Conservation (phyloP, 1,284 basidiomycete genomes). For the Pseudozyma sp. region DNA sequence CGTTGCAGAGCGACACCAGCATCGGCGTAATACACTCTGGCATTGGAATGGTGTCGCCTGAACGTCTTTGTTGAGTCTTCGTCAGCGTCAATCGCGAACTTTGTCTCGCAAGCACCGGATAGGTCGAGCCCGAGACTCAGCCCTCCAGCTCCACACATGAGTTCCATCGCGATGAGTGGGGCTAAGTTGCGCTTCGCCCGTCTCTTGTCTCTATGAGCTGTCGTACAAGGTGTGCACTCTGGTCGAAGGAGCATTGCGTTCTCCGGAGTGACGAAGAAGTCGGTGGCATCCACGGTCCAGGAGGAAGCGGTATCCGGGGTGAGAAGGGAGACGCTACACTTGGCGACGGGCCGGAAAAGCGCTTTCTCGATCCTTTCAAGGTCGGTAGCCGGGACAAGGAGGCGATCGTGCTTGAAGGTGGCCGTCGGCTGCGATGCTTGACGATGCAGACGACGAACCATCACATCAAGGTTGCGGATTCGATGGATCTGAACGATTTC, state of each 20-base stretch:
- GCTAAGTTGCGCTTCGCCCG: background rate
- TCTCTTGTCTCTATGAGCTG: background rate
- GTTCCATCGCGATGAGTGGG: constrained; percentile 19
- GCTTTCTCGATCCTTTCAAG: background rate
- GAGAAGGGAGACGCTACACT: constrained; percentile 18
- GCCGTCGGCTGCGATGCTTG: background rate
- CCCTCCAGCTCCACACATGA: constrained; percentile 45
- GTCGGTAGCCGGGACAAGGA: constrained; percentile 7
- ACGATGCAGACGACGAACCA: constrained; percentile 11
- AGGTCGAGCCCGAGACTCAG: constrained; percentile 37
- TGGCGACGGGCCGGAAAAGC: constrained; percentile 7
- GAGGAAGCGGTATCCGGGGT: background rate
- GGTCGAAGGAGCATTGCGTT: constrained; percentile 2
- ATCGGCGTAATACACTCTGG: constrained; percentile 15
- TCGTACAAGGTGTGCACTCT: constrained; percentile 7
- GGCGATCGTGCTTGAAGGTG: constrained; percentile 32
- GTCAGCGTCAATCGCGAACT: constrained; percentile 32
- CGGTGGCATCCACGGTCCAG: constrained; percentile 4
- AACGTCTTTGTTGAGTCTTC: constrained; percentile 23
- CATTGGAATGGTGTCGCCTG: constrained; percentile 17
- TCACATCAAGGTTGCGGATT: constrained; percentile 1
- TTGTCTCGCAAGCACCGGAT: constrained; percentile 37
- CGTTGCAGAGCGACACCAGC: constrained; percentile 24
- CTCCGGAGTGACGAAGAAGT: constrained; percentile 15
- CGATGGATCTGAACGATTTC: constrained; percentile 28